phyloP scores from a whole-genome alignment of 208 protist species.

The Porcisia deanei region DNA sequence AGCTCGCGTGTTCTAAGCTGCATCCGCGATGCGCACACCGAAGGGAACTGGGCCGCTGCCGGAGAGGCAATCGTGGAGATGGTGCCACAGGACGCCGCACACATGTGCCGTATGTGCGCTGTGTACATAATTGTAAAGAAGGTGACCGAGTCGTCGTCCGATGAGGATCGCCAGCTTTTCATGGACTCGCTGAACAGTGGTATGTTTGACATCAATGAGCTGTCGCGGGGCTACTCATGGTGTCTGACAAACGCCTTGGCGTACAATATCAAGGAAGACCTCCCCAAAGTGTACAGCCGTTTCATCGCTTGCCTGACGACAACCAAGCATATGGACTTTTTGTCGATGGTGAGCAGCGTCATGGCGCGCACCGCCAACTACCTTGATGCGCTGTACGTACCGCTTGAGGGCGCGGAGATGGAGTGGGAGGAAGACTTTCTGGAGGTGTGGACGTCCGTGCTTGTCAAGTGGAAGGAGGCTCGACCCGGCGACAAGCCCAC shows the following conservation, averaged over 20 bases:
- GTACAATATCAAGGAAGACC: slow-evolving; percentile 64
- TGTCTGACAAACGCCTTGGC: slow-evolving; percentile 70
- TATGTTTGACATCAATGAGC: slow-evolving; percentile 57
- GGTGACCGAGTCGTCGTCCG: slow-evolving; percentile 40
- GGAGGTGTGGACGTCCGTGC: slow-evolving; percentile 59
- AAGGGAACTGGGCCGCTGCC: slow-evolving; percentile 50
- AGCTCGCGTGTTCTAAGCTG: slow-evolving; percentile 53
- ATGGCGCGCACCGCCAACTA: slow-evolving; percentile 84
- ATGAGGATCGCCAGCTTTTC: slow-evolving; percentile 58
- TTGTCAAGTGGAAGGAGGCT: slow-evolving; percentile 40
- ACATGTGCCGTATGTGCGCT: slow-evolving; percentile 56
- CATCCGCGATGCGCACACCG: slow-evolving; percentile 58
- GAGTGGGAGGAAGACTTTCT: slow-evolving; percentile 86
- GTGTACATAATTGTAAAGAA: slow-evolving; percentile 70
- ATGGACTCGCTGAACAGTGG: slow-evolving; percentile 40
- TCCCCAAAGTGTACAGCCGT: slow-evolving; percentile 59
- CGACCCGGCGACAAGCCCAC: slow-evolving; percentile 19
- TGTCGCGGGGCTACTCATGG: slow-evolving; percentile 80
- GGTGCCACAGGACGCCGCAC: slow-evolving; percentile 45
- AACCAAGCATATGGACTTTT: slow-evolving; percentile 52
- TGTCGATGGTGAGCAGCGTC: slow-evolving; percentile 59
- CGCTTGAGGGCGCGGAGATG: slow-evolving; percentile 41
- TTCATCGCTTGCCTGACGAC: slow-evolving; percentile 52
- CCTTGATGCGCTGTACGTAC: slow-evolving; percentile 69
- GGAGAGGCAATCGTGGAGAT: slow-evolving; percentile 36